Evolutionary conservation across 192 early-diverging fungal genomes (phyloP).

Genomic region (Backusella morwellensis): DNA sequence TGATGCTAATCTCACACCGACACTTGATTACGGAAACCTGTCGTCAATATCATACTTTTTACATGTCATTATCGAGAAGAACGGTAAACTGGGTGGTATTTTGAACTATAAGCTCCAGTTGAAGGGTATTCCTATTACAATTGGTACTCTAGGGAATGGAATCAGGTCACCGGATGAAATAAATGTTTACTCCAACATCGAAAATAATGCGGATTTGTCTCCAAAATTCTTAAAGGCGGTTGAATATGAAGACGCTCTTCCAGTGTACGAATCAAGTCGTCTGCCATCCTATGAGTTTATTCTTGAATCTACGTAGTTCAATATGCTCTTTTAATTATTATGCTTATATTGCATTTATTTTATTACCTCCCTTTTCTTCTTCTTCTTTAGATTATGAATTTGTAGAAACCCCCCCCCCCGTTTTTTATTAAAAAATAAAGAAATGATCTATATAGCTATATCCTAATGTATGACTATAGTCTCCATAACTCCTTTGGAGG

Average conservation of each 20-base stretch:
- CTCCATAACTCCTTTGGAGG: neutral
- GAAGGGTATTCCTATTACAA: conserved; percentile 13
- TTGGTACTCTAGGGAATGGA: conserved; percentile 19
- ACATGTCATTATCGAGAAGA: neutral
- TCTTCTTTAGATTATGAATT: neutral
- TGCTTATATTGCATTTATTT: neutral
- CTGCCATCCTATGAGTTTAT: conserved; percentile 7
- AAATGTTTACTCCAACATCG: neutral
- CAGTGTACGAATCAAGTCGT: conserved; percentile 4
- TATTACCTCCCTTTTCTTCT: neutral
- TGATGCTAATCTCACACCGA: neutral
- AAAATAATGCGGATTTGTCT: neutral
- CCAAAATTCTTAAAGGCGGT: conserved; percentile 4
- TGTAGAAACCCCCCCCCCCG: too few relatives aligned
- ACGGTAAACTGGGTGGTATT: neutral
- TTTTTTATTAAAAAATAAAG: neutral
- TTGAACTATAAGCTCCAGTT: neutral
- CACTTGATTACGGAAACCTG: conserved; percentile 13
- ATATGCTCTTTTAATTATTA: neutral
- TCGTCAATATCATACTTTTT: conserved; percentile 5
- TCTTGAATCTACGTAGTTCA: neutral
- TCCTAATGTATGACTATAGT: neutral
- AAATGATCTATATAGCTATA: neutral
- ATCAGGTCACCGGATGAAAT: conserved; percentile 12
- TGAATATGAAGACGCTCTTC: conserved; percentile 16